Base-by-base conservation (phyloP, 2,329 filamentous ascomycete species). In the Trichoderma semiorbis region DNA sequence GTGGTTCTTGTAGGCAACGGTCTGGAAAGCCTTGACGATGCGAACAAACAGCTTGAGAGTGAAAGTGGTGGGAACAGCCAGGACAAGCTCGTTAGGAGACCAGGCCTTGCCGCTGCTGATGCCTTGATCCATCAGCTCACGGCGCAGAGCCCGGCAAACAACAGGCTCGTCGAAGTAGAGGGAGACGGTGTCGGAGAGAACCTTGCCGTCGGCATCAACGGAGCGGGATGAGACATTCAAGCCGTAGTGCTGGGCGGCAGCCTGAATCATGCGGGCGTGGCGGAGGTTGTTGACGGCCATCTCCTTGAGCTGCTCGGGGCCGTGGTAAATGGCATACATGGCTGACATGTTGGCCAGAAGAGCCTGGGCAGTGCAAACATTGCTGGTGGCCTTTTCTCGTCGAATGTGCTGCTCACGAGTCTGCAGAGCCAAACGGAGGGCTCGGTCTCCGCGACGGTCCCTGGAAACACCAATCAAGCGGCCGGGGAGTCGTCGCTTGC, bases 381-480 rank as follows among this genome's bases (percentile, higher is more conserved):
- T 98, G 85, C 94, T 97, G 2, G 95, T 98, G 1, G 95, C 95
- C 87, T 98, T 98, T 81, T 98, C 95, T 78, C 95, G 89, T 75
- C 95, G 89, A 80, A 98, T 98, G 81, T 98, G 95, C 84, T 98
- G 95, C 83, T 98, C 95, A 77, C 95, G 88, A 11, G 95, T 98
- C 83, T 98, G 95, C 67, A 98, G 84, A 21, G 95, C 93, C 78
- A 98, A 84, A 77, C 95, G 88, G 75, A 97, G 90, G 6, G 95
- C 95, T 14, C 88, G 91, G 74, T 93, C 89, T 8, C 95, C 95
- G 6, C 94, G 86, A 69, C 95, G 89, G 79, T 98, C 95, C 82
- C 97, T 97, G 65, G 95, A 97, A 4, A 98, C 87, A 76, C 95
- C 95, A 73, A 98, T 92, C 34, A 98, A 84, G 75, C 95, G 92